Evolutionary conservation across 2,329 filamentous ascomycete species (phyloP).

Genomic region (Penicillium concentricum): DNA sequence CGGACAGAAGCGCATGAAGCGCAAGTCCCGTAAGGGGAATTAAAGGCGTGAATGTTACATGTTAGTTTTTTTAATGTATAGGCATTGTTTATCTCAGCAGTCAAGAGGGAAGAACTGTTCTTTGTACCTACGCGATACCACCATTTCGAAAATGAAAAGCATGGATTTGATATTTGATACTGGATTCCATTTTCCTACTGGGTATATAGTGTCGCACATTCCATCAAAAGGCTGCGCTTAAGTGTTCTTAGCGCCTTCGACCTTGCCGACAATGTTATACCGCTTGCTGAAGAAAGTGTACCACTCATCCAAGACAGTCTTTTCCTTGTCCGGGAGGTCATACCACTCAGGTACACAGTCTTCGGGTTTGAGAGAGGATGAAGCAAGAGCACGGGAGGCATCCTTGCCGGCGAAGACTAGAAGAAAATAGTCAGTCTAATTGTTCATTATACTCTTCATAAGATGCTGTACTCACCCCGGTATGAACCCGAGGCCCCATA

Average conservation of each 20-base stretch:
- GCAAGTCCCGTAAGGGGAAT: slow-evolving; percentile 58
- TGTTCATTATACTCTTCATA: background rate
- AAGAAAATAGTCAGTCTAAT: background rate
- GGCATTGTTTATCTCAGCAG: slow-evolving; percentile 3
- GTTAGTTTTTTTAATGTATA: slow-evolving; percentile 17
- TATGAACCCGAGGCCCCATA: slow-evolving; percentile 84
- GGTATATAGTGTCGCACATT: slow-evolving; percentile 8
- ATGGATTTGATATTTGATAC: slow-evolving; percentile 12
- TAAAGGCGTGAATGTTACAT: slow-evolving; percentile 17
- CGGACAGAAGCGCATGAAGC: slow-evolving; percentile 75
- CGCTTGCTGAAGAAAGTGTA: slow-evolving; percentile 93
- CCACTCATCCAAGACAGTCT: slow-evolving; percentile 86
- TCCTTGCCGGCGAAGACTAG: slow-evolving; percentile 95
- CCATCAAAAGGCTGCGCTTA: no score
- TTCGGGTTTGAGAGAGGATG: slow-evolving; percentile 80
- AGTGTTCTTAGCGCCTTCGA: slow-evolving; percentile 40
- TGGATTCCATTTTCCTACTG: background rate
- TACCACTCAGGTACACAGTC: slow-evolving; percentile 82
- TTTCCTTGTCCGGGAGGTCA: slow-evolving; percentile 79
- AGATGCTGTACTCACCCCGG: slow-evolving; percentile 60
- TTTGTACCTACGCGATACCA: slow-evolving; percentile 23
- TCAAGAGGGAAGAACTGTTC: slow-evolving; percentile 5
- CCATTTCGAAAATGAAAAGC: slow-evolving; percentile 21
- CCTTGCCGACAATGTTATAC: slow-evolving; percentile 71
- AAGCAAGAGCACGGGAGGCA: slow-evolving; percentile 84